Evolutionary conservation across 768 basidiomycete genomes (phyloP).

Genomic region (Pleurotus tuber-regium): DNA sequence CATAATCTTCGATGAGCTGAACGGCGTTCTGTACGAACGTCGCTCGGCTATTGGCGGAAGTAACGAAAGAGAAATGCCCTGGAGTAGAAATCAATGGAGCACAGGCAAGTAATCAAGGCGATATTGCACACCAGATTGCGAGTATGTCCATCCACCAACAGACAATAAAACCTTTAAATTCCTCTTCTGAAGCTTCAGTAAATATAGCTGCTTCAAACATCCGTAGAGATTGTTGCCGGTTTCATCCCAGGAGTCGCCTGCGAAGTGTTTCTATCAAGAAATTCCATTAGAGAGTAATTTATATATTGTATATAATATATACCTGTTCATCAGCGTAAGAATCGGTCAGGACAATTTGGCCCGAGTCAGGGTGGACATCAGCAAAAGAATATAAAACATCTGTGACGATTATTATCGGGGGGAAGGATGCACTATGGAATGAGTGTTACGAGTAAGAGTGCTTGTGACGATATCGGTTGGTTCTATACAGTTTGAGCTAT

Average conservation of each 20-base stretch:
- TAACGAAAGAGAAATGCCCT: conserved; percentile 70
- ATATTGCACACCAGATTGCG: conserved; percentile 42
- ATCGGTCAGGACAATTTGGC: conserved; percentile 66
- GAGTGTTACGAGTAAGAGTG: conserved; percentile 57
- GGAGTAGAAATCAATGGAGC: background rate
- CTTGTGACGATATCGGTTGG: conserved; percentile 59
- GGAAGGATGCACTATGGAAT: background rate
- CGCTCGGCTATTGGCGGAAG: conserved; percentile 42
- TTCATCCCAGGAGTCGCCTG: conserved; percentile 73
- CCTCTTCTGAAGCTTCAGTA: conserved; percentile 60
- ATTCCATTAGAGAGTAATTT: conserved; percentile 13
- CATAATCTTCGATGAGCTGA: conserved; percentile 67
- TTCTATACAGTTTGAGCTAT: conserved; percentile 34
- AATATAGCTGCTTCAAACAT: conserved; percentile 70
- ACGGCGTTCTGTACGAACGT: conserved; percentile 64
- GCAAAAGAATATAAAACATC: conserved; percentile 79
- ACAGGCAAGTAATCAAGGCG: background rate
- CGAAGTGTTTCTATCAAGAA: conserved; percentile 58
- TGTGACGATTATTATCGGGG: conserved; percentile 14
- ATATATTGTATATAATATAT: conserved; percentile 3
- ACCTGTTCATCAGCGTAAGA: conserved; percentile 73
- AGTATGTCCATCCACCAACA: conserved; percentile 69
- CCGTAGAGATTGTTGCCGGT: conserved; percentile 79
- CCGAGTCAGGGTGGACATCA: conserved; percentile 60
- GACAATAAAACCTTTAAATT: conserved; percentile 51